Conservation (phyloP, 129 eudicot genomes). For the Helianthus annuus region HanXRQr2.0-SUNRISE NC_035440.2:93548195-93548694, state of each 20-base stretch:
- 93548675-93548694: constrained; percentile 86
- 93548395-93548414: constrained; percentile 67
- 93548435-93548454: constrained; percentile 84
- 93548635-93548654: constrained; percentile 61
- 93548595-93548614: constrained; percentile 65
- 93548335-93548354: not conserved
- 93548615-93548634: constrained; percentile 74
- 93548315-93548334: too few relatives aligned
- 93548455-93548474: constrained; percentile 61
- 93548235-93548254: too few relatives aligned
- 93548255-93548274: too few relatives aligned
- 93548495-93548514: constrained; percentile 62
- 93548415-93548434: constrained; percentile 90
- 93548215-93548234: too few relatives aligned
- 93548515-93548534: constrained; percentile 93
- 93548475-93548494: constrained; percentile 65
- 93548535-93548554: constrained; percentile 97
- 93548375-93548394: constrained; percentile 61
- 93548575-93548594: constrained; percentile 62
- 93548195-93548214: too few relatives aligned
- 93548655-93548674: constrained; percentile 73
- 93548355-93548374: constrained; percentile 69
- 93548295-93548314: too few relatives aligned
- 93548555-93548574: constrained; percentile 90
- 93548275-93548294: too few relatives aligned